Evolutionary conservation across 2,329 filamentous ascomycete genomes (phyloP), one percentile per base, ranked within the genome.

Genomic region (Trichophyton rubrum): DNA sequence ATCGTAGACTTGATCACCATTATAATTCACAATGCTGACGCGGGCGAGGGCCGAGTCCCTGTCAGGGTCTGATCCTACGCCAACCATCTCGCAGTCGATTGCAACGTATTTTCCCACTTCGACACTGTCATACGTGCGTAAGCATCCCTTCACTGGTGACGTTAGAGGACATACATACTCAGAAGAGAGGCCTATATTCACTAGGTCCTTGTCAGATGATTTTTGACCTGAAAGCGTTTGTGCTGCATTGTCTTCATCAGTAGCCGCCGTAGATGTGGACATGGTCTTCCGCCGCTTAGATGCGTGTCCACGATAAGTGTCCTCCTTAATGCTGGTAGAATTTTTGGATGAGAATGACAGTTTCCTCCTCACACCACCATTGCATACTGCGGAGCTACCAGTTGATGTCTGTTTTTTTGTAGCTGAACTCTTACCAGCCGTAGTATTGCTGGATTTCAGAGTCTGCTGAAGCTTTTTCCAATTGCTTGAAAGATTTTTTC

Each of bases 41-140:
- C 93, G 84, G 0, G 93, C 93, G 51, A 99, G 82, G 0, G 85
- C 85, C 40, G 89, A 90, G 69, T 86, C 79, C 22, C 84, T 82
- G 58, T 84, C 84, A 2, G 82, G 83, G 73, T 77, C 72, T 2
- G 75, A 76, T 0, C 83, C 82, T 0, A 95, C 84, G 56, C 92
- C 93, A 27, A 99, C 93, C 93, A 99, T 99, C 76, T 99, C 93
- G 73, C 93, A 99, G 77, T 99, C 93, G 55, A 99, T 83, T 20
- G 89, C 88, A 47, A 99, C 77, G 72, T 95, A 99, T 79, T 93
- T 95, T 58, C 92, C 93, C 20, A 91, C 77, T 59, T 90, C 83
- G 40, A 87, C 75, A 4, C 80, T 82, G 24, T 13, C 77, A 72
- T 41, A 30, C 35, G 38, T n/a, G 13, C 60, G 68, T 60, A 68